Evolutionary conservation across 164 flowering plant genomes (phyloP), one percentile per base, ranked within the genome.

Genomic region (Vitis labrusca): DNA sequence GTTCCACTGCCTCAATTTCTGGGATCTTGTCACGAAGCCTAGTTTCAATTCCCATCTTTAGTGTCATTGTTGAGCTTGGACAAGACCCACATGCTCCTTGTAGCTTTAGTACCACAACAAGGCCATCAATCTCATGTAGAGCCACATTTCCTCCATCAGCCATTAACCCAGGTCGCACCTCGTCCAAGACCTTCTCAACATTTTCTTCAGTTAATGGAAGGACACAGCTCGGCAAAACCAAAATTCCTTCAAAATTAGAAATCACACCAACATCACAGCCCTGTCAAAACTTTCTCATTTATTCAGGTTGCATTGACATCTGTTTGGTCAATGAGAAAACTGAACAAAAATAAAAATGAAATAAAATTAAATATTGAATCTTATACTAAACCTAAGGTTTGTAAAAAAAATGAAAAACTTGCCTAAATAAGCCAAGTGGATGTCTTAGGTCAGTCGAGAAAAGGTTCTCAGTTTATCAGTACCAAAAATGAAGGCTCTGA

Each of bases 41-140:
- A 52, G 88, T 87, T 77, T 94, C 94, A 32, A 92, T 94, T 50
- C 98, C 98, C 91, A 85, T 88, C 74, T 82, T 94, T 55, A 94
- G 76, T 0, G 98, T 94, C 97, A 89, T 90, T 13, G 96, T 76
- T 63, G 98, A 94, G 84, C 98, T 92, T 47, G 94, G 97, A 77
- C 98, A 94, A 10, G 98, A 94, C 14, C 98, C 98, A 76, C 98
- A 94, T 49, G 98, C 98, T 30, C 97, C 98, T 83, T 92, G 94
- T 15, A 94, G 85, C 87, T 94, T 92, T 72, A 94, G 76, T 8
- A 91, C 85, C 23, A 94, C 96, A 62, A 89, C 89, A 65, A 89
- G 92, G 37, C 96, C 98, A 80, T 92, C 97, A 61, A 94, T 90
- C 81, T 94, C 98, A 63, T 92, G 96, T n/a, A 91, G 69, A 60